Evolutionary conservation across 2,329 filamentous ascomycete genomes (phyloP), one percentile per base, ranked within the genome.

Genomic region (Phialophora tarda): DNA sequence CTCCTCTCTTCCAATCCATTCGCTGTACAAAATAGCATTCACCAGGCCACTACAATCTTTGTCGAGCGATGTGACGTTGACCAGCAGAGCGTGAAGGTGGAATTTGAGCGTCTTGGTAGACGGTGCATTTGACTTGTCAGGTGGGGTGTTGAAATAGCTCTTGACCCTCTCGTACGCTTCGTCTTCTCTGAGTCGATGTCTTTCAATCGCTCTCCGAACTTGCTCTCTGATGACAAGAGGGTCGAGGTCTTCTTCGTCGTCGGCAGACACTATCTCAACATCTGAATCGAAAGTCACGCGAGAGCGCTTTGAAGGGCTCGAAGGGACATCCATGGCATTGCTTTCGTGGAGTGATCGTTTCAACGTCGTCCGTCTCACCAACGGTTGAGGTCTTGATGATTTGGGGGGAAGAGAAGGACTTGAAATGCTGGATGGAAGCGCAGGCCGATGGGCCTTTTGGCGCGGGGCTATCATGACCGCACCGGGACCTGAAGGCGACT

Each of bases 1-100:
- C 65, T 87, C 85, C 68, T 88, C 86, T 64, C 87, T 82, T 53
- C 85, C 86, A 44, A 88, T 78, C 87, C 87, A 89, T 72, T 84
- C 81, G 67, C 85, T 85, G 68, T 84, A 80, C 65, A 89, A 76
- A 10, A 88, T 78, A 8, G 86, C 83, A 67, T 85, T 79, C 41
- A 89, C 86, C 12, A 89, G 77, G 50, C 84, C 83, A 59, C 82
- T 82, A 76, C 86, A 88, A 61, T 81, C 82, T 65, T 83, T 82
- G 70, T 85, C 81, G 59, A 89, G 79, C 59, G 81, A 76, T 53
- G 83, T 83, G 26, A 87, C 82, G 67, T 85, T 83, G n/a, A 83
- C 81, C 66, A 83, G 79, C 58, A 89, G 77, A n/a, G 85, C 86
- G 65, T 85, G 75, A 60, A 89, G 75, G 74, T 89, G 87, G 73